Percentiles rank a stretch among this genome's conserved stretches.
Evolutionary conservation across 192 early-diverging fungal genomes (phyloP).

Genomic region (Podila clonocystis): DNA sequence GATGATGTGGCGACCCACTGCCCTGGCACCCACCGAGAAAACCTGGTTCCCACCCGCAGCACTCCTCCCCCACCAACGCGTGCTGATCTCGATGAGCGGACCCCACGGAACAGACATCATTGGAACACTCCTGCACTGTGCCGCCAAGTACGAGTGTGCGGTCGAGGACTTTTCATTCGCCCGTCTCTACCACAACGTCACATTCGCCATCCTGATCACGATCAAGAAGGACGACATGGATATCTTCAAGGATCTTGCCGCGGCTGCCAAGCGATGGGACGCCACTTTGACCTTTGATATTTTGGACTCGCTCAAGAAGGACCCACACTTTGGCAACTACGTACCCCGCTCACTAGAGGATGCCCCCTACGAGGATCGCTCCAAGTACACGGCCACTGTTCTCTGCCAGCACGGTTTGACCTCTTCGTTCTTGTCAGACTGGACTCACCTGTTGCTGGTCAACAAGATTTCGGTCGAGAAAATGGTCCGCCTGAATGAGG

Average conservation of each 20-base stretch:
- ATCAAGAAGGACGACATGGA: slow-evolving; percentile 78
- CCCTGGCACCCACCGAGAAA: slow-evolving; percentile 32
- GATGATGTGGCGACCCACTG: slow-evolving; percentile 36
- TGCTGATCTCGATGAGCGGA: slow-evolving; percentile 84
- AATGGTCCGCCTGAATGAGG: slow-evolving; percentile 82
- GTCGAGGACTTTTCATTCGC: slow-evolving; percentile 90
- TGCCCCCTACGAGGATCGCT: slow-evolving; percentile 85
- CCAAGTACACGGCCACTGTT: slow-evolving; percentile 89
- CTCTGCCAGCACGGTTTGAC: slow-evolving; percentile 85
- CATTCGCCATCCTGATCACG: slow-evolving; percentile 88
- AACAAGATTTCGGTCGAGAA: slow-evolving; percentile 89
- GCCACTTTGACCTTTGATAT: slow-evolving; percentile 87
- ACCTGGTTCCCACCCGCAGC: slow-evolving; percentile 61
- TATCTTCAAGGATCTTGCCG: slow-evolving; percentile 80
- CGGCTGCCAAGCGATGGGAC: slow-evolving; percentile 86
- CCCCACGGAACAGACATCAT: slow-evolving; percentile 94
- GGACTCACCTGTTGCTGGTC: slow-evolving; percentile 79
- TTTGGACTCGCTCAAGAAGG: slow-evolving; percentile 60
- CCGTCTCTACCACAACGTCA: slow-evolving; percentile 93
- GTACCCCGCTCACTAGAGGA: slow-evolving; percentile 73
- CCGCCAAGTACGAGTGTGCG: slow-evolving; percentile 78
- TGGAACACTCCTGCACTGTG: slow-evolving; percentile 79
- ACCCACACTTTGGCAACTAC: slow-evolving; percentile 47
- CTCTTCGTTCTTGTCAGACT: slow-evolving; percentile 80
- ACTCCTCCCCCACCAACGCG: slow-evolving; percentile 74